Percentiles rank a stretch among this genome's conserved stretches.
Evolutionary conservation across 305 asterid genomes (phyloP).

Genomic region (Fraxinus floribunda): DNA sequence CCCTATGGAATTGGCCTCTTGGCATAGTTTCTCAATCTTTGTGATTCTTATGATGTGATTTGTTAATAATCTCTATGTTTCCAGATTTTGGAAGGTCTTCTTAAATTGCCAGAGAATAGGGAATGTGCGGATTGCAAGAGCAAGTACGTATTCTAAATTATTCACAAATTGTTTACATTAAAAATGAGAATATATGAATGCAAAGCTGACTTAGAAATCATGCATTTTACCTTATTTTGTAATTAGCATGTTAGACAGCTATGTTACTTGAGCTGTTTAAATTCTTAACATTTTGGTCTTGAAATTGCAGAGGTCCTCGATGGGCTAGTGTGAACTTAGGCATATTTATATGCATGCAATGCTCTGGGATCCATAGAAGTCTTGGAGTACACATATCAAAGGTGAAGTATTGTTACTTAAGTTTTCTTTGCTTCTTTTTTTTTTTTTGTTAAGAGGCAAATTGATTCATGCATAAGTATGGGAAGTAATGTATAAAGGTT

Average conservation of each 20-base stretch:
- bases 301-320: slow-evolving; percentile 85
- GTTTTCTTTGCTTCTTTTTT: not conserved
- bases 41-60: slow-evolving; percentile 10
- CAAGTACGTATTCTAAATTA: slow-evolving; percentile 60
- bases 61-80: slow-evolving; percentile 18
- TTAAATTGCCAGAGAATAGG: slow-evolving; percentile 95
- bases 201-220: not conserved
- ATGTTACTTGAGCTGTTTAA: not conserved
- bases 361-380: slow-evolving; percentile 99
- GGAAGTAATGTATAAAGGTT: not conserved
- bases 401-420: slow-evolving; percentile 43
- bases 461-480: not conserved
- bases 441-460: not conserved
- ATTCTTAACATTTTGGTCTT: slow-evolving; percentile 1
- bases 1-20: slow-evolving; percentile 5
- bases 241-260: not conserved
- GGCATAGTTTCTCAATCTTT: slow-evolving; percentile 16
- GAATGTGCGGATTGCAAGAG: slow-evolving; percentile 99
- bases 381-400: slow-evolving; percentile 99
- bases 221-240: not conserved
- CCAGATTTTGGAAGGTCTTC: slow-evolving; percentile 97
- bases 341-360: slow-evolving; percentile 96
- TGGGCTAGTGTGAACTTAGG: slow-evolving; percentile 99
- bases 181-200: not conserved
- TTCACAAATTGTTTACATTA: slow-evolving; percentile 9